Percentiles rank a stretch among this genome's conserved stretches.
These are phyloP conservation scores for Debaryomyces fabryi DNA, from an alignment of 1,139 yeast genomes.

Conservation along the genomic window DNA sequence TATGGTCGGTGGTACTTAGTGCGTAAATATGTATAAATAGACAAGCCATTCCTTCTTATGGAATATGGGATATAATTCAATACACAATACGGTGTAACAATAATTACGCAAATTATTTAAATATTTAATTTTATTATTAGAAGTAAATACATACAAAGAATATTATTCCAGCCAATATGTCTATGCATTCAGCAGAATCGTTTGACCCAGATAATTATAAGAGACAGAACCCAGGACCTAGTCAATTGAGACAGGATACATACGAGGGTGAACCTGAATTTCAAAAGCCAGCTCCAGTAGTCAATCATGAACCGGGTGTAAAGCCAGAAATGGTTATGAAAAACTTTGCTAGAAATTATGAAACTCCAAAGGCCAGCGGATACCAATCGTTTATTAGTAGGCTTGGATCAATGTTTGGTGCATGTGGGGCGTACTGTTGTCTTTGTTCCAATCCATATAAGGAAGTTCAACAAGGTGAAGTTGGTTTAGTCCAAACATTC, in stretches of 20 bases:
- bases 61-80: not conserved
- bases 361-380: conserved; percentile 36
- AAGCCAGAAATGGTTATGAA: conserved; percentile 35
- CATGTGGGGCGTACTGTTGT: conserved; percentile 63
- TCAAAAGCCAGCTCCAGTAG: not conserved
- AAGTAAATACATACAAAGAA: not conserved
- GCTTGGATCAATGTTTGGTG: conserved; percentile 54
- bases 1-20: not conserved
- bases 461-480: conserved; percentile 67
- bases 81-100: not conserved
- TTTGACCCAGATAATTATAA: conserved; percentile 21
- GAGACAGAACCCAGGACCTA: conserved; percentile 18
- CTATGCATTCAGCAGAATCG: conserved; percentile 12
- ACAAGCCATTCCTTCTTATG: not conserved
- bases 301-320: conserved; percentile 21
- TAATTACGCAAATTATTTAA: not conserved
- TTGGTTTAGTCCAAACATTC: conserved; percentile 68
- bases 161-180: not conserved
- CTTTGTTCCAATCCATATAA: conserved; percentile 64
- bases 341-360: conserved; percentile 41
- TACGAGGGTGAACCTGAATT: not conserved
- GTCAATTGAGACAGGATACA: not conserved
- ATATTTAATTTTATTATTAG: not conserved
- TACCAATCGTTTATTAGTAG: conserved; percentile 45
- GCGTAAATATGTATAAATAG: not conserved